These are phyloP conservation scores for Macadamia integrifolia DNA, from an alignment of 164 flowering plant species.

Conservation along the genomic window DNA sequence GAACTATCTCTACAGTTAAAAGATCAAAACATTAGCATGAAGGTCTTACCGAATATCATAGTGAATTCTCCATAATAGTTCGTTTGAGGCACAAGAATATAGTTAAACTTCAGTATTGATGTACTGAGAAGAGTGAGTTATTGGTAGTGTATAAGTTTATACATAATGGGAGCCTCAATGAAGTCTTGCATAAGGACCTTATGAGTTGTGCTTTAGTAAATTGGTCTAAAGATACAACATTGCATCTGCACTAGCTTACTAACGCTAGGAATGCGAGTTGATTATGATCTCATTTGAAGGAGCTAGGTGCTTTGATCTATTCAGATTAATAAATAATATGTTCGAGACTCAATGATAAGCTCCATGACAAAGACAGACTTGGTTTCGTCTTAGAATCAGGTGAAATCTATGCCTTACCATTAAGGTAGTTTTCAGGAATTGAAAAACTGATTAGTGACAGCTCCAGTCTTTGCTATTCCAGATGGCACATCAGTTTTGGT, in stretches of 20 bases:
- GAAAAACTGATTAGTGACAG: too few species aligned
- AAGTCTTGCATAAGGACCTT: constrained; percentile 46
- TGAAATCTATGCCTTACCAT: constrained; percentile 44
- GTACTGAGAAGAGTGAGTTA: constrained; percentile 73
- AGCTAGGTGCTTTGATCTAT: constrained; percentile 11
- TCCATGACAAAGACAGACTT: constrained; percentile 49
- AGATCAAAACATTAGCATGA: constrained; percentile 53
- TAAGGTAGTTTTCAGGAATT: too few species aligned
- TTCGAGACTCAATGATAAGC: constrained; percentile 48
- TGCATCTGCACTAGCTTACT: constrained; percentile 72
- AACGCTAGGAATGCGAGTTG: constrained; percentile 74
- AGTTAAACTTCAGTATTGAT: constrained; percentile 91
- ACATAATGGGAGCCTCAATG: constrained; percentile 82
- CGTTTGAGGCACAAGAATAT: constrained; percentile 80
- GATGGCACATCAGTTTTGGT: too few species aligned
- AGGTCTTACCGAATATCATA: constrained; percentile 66
- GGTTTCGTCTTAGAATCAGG: constrained; percentile 65
- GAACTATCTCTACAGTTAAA: constrained; percentile 23
- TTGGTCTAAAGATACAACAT: constrained; percentile 63
- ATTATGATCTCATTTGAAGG: constrained; percentile 27
- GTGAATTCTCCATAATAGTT: constrained; percentile 72
- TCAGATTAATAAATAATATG: constrained; percentile 71
- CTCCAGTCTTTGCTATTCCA: too few species aligned
- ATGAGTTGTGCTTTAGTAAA: constrained; percentile 23
- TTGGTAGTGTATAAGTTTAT: constrained; percentile 86